Conservation (phyloP, 2,329 filamentous ascomycete species). For the Conoideocrella luteorostrata region DNA sequence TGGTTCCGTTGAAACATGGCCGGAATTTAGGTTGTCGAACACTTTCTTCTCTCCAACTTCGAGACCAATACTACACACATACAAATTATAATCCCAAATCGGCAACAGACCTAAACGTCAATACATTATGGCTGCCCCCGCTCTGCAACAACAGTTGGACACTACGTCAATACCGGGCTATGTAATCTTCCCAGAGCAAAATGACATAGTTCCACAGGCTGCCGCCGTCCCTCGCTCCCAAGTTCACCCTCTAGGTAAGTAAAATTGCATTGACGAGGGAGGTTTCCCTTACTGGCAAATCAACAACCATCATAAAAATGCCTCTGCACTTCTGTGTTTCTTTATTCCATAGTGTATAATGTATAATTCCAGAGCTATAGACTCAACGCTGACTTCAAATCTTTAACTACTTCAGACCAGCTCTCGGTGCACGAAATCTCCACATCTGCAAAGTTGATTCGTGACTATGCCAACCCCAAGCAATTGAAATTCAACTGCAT, state of each 20-base stretch:
- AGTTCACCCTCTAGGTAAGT: slow-evolving; percentile 31
- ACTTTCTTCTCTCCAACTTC: slow-evolving; percentile 1
- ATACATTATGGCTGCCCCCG: slow-evolving; percentile 14
- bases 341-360: slow-evolving; percentile 9
- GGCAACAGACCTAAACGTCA: no score
- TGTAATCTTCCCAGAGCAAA: slow-evolving; percentile 38
- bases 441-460: slow-evolving; percentile 41
- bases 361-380: no score
- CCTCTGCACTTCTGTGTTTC: no score
- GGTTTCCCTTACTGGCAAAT: no score
- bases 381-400: no score
- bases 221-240: slow-evolving; percentile 21
- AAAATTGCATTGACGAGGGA: no score
- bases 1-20: slow-evolving; percentile 1
- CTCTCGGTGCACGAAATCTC: slow-evolving; percentile 50
- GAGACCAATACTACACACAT: slow-evolving; percentile 1
- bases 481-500: slow-evolving; percentile 52
- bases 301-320: no score
- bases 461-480: slow-evolving; percentile 27
- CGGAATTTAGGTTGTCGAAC: slow-evolving; percentile 3
- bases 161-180: slow-evolving; percentile 38
- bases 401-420: no score
- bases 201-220: slow-evolving; percentile 29
- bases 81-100: not conserved
- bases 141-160: slow-evolving; percentile 21